Evolutionary conservation across 805 yeast species (phyloP).

Genomic region (Myxozyma lipomycoides): DNA sequence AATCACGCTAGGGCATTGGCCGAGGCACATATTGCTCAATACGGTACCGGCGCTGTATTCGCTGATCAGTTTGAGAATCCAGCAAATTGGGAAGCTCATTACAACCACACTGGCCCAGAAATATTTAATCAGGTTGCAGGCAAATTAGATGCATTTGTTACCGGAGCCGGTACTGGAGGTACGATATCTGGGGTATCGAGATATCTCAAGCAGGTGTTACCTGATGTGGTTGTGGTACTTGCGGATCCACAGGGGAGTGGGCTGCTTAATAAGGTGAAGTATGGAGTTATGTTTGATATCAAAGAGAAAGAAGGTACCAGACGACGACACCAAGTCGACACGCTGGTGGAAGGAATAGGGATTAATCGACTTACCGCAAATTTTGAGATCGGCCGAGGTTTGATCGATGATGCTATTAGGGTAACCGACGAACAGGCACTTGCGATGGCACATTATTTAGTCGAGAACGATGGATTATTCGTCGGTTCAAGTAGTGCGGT

Average conservation of each 20-base stretch:
- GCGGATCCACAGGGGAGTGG: slow-evolving; percentile 99
- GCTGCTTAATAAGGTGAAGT: slow-evolving; percentile 73
- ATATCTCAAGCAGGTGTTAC: slow-evolving; percentile 55
- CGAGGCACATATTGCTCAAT: slow-evolving; percentile 40
- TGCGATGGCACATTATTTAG: slow-evolving; percentile 80
- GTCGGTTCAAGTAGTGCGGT: slow-evolving; percentile 93
- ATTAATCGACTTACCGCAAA: slow-evolving; percentile 81
- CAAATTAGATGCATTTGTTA: slow-evolving; percentile 66
- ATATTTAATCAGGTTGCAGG: slow-evolving; percentile 70
- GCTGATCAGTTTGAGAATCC: slow-evolving; percentile 96
- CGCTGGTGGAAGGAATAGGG: slow-evolving; percentile 91
- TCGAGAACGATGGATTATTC: slow-evolving; percentile 75
- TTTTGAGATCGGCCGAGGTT: slow-evolving; percentile 63
- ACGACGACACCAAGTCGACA: slow-evolving; percentile 94
- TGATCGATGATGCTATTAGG: slow-evolving; percentile 72
- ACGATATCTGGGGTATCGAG: slow-evolving; percentile 89
- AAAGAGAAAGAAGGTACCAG: slow-evolving; percentile 91
- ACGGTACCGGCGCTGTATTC: slow-evolving; percentile 59
- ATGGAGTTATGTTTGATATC: slow-evolving; percentile 88
- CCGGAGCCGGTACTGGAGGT: slow-evolving; percentile 97
- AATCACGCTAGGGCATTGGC: slow-evolving; percentile 77
- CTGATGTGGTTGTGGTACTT: slow-evolving; percentile 50
- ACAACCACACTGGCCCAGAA: slow-evolving; percentile 84
- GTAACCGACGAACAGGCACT: slow-evolving; percentile 79
- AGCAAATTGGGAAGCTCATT: slow-evolving; percentile 83